These are phyloP conservation scores for Pseudoscleropodium purum DNA, from an alignment of 225 moss, liverwort and hornwort species.

Conservation along the genomic window DNA sequence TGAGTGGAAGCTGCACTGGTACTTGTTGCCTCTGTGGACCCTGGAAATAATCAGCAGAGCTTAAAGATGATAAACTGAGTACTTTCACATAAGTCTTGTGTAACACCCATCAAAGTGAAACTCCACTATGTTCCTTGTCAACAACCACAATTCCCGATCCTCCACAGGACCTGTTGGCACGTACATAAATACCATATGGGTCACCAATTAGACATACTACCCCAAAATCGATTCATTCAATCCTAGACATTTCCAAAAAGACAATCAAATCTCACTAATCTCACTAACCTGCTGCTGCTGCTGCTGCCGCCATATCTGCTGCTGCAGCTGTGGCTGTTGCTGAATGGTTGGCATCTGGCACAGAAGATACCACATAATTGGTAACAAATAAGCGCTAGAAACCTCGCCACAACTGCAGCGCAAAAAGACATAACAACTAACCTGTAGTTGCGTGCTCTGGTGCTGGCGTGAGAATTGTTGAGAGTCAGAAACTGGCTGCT, in stretches of 20 bases:
- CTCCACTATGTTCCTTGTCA: background rate
- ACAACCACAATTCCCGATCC: background rate
- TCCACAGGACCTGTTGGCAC: background rate
- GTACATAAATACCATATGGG: background rate
- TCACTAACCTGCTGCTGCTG: conserved; percentile 27
- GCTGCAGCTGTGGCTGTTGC: conserved; percentile 23
- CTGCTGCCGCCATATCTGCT: conserved; percentile 4
- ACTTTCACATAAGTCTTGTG: background rate
- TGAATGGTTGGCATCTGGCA: conserved; percentile 28
- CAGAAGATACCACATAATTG: background rate
- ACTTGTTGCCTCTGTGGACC: conserved; percentile 48
- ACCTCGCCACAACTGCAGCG: background rate
- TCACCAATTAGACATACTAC: no score
- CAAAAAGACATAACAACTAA: background rate
- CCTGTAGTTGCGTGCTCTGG: conserved; percentile 32
- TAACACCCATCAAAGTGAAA: background rate
- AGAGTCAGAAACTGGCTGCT: conserved; percentile 43
- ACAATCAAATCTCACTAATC: background rate
- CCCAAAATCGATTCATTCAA: no score
- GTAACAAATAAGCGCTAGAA: background rate
- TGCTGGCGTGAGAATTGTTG: conserved; percentile 45
- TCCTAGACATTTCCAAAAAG: no score
- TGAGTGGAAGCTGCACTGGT: conserved; percentile 38
- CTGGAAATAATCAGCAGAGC: background rate
- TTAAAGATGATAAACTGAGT: background rate